Base-by-base conservation (phyloP, 2,329 filamentous ascomycete genomes). In the Penicillium crustosum region DNA sequence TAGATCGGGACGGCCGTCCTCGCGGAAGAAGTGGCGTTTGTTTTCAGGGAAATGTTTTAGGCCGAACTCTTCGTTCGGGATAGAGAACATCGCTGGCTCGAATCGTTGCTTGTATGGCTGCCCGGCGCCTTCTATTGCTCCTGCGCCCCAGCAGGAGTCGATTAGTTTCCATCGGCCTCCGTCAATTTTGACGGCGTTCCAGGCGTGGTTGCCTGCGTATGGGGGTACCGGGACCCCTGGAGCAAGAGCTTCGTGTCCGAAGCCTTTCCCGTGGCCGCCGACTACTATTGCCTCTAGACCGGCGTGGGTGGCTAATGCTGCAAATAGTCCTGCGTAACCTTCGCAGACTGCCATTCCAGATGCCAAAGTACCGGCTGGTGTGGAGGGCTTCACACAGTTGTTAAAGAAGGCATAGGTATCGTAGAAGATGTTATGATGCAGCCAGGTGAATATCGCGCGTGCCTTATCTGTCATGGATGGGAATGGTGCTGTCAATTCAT, bases 61-160 rank as follows among this genome's bases (percentile, higher is more conserved):
- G 0, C 91, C 91, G 69, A 99, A 96, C 31, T 89, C 83, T 53
- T 93, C 88, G 70, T 97, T 97, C 6, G 79, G 74, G 72, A 82
- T 82, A 27, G 79, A 82, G 69, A 88, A 88, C 61, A 78, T 73
- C 5, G 80, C 74, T 0, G 91, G 85, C 1, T 79, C 82, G 73
- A 97, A 96, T 3, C 79, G 71, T 65, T 88, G 83, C 43, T 83
- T 83, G 76, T 92, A 97, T 1, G 79, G 74, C 56, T 82, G 75
- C 17, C 79, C 80, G 69, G 73, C 59, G 2, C 78, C 79, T 43
- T 80, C 75, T 9, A 96, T 75, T 61, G 85, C 80, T 2, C 93
- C 93, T 0, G 93, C 91, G 39, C 94, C 94, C 94, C 94, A 99
- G 71, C 93, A 97, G 0, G 89, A 77, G 69, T 99, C 94, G 49